Percentiles rank a stretch among this genome's conserved stretches.
These are phyloP conservation scores for Penicillium longicatenatum DNA, from an alignment of 495 filamentous ascomycete species.

Conservation along the genomic window DNA sequence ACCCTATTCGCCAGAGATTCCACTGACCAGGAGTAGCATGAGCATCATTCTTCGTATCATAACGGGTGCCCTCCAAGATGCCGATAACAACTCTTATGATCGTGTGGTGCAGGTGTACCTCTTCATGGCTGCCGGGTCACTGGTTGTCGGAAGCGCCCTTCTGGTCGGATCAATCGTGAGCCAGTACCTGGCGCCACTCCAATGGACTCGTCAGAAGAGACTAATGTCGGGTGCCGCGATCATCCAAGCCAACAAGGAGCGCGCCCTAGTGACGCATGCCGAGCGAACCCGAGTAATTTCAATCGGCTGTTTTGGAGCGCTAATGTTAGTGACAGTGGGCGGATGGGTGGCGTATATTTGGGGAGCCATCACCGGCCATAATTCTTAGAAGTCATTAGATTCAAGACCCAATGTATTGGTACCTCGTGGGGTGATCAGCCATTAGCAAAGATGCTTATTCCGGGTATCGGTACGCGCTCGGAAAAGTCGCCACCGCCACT, in stretches of 20 bases:
- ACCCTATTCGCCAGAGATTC: not conserved
- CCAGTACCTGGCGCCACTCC: conserved; percentile 33
- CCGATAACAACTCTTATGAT: conserved; percentile 40
- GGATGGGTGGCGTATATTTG: conserved; percentile 49
- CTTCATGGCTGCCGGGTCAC: conserved; percentile 32
- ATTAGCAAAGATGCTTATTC: conserved; percentile 1
- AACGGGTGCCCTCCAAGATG: conserved; percentile 46
- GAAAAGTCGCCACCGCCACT: conserved; percentile 17
- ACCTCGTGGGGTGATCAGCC: conserved; percentile 8
- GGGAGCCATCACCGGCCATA: conserved; percentile 44
- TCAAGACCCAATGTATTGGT: conserved; percentile 1
- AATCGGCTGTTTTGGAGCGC: conserved; percentile 29
- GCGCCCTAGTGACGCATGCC: conserved; percentile 23
- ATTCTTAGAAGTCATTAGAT: conserved; percentile 31
- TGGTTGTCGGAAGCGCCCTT: conserved; percentile 33
- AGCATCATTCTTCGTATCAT: conserved; percentile 48
- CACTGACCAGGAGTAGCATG: conserved; percentile 33
- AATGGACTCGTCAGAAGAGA: conserved; percentile 46
- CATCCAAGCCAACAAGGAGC: conserved; percentile 31
- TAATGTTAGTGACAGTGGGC: conserved; percentile 34
- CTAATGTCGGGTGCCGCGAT: conserved; percentile 30
- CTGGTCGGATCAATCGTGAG: conserved; percentile 27
- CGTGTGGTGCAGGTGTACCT: conserved; percentile 46
- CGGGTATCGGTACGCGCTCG: conserved; percentile 1
- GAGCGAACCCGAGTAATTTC: conserved; percentile 29